Percentiles rank a stretch among this genome's conserved stretches.
Conservation (phyloP, 352 stramenopile genomes). For the Globisporangium barbulae region DNA sequence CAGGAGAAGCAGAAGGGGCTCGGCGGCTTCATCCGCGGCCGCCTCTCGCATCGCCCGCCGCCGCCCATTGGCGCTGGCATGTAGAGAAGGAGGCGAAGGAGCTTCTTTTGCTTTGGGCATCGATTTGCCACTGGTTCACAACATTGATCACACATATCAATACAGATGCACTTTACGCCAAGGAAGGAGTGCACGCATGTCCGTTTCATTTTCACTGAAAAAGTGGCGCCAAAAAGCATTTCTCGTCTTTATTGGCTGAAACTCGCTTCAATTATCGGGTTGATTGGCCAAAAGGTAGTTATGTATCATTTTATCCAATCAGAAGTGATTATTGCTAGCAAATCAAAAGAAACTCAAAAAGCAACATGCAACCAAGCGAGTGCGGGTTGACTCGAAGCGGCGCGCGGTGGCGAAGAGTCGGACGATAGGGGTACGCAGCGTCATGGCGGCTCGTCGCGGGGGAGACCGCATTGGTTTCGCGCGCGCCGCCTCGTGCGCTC, state of each 20-base stretch:
- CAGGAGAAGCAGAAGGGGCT: conserved; percentile 82
- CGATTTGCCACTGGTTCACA: neutral
- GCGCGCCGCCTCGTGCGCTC: neutral
- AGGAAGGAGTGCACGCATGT: neutral
- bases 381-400: conserved; percentile 1
- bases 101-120: neutral
- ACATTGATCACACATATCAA: neutral
- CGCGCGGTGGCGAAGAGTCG: conserved; percentile 2
- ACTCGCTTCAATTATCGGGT: neutral
- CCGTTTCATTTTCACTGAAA: conserved; percentile 4
- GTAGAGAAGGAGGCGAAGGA: conserved; percentile 4
- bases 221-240: neutral
- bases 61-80: conserved; percentile 9
- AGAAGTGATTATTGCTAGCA: neutral
- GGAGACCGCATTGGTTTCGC: conserved; percentile 5
- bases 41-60: conserved; percentile 60
- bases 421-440: neutral
- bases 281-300: neutral
- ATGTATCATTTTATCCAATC: neutral
- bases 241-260: neutral
- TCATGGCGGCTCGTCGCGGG: conserved; percentile 1
- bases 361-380: neutral
- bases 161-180: conserved; percentile 1
- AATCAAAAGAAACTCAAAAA: neutral
- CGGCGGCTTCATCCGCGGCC: conserved; percentile 75